Percentiles rank a stretch among this genome's conserved stretches.
Conservation (phyloP, 768 basidiomycete species). For the Leccinum imitatum region DNA sequence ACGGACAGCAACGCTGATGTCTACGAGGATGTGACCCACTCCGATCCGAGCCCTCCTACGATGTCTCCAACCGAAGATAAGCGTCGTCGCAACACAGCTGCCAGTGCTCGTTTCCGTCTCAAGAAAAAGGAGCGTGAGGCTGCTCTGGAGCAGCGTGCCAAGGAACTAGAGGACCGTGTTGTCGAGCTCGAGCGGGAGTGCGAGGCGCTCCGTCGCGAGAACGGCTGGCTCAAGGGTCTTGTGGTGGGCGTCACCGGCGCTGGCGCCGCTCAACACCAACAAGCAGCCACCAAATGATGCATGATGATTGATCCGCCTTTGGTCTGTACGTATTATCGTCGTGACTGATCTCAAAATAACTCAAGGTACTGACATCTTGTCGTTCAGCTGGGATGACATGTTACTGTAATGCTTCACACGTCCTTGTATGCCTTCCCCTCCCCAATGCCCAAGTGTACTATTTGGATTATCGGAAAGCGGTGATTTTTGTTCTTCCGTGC, state of each 20-base stretch:
- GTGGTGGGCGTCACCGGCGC: constrained; percentile 87
- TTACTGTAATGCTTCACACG: neutral
- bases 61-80: constrained; percentile 78
- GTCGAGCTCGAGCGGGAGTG: constrained; percentile 87
- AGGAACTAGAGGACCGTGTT: constrained; percentile 80
- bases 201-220: constrained; percentile 83
- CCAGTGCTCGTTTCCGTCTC: constrained; percentile 87
- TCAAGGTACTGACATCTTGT: neutral
- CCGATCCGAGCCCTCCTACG: constrained; percentile 18
- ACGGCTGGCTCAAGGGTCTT: constrained; percentile 88
- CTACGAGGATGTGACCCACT: constrained; percentile 23
- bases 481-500: neutral
- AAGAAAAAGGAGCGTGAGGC: constrained; percentile 97
- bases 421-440: neutral
- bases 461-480: neutral
- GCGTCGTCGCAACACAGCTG: constrained; percentile 89
- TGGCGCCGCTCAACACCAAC: constrained; percentile 39
- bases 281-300: constrained; percentile 14
- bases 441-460: neutral
- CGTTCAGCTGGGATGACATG: neutral
- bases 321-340: constrained; percentile 1
- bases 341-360: neutral
- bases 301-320: neutral
- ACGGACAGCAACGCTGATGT: constrained; percentile 11
- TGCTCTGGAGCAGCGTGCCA: constrained; percentile 80